Conservation (phyloP, 208 protist genomes). For the Crithidia fasciculata region DNA sequence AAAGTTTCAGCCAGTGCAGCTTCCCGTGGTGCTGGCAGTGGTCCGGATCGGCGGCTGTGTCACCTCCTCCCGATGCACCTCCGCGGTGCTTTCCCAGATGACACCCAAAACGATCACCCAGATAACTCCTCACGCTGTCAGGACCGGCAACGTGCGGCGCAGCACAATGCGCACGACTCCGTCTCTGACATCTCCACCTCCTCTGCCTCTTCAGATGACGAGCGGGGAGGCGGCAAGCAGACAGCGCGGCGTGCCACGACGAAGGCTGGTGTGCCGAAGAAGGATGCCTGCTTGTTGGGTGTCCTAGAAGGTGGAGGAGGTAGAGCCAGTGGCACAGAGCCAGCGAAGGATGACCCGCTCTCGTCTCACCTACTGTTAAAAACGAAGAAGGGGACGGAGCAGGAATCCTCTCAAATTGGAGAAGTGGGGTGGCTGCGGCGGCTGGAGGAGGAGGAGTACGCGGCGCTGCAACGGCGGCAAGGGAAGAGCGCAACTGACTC, state of each 20-base stretch:
- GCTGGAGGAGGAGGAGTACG: conserved; percentile 1
- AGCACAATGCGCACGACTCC: neutral
- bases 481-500: neutral
- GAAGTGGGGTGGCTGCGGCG: conserved; percentile 2
- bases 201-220: neutral
- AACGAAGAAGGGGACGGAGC: too few relatives aligned
- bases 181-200: conserved; percentile 11
- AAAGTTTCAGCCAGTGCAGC: neutral
- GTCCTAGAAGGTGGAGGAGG: conserved; percentile 3
- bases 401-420: too few relatives aligned
- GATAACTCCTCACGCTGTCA: neutral
- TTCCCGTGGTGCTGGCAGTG: neutral
- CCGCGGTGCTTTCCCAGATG: neutral
- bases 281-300: conserved; percentile 6
- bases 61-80: conserved; percentile 14
- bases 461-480: neutral
- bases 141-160: neutral
- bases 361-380: too few relatives aligned
- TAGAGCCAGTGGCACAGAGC: neutral
- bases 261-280: neutral
- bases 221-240: neutral
- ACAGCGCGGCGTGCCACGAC: neutral
- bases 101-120: neutral
- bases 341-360: too few relatives aligned
- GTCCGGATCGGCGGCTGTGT: conserved; percentile 18